phyloP scores from a whole-genome alignment of 2,329 filamentous ascomycete species.

The Blastomyces gilchristii region DNA sequence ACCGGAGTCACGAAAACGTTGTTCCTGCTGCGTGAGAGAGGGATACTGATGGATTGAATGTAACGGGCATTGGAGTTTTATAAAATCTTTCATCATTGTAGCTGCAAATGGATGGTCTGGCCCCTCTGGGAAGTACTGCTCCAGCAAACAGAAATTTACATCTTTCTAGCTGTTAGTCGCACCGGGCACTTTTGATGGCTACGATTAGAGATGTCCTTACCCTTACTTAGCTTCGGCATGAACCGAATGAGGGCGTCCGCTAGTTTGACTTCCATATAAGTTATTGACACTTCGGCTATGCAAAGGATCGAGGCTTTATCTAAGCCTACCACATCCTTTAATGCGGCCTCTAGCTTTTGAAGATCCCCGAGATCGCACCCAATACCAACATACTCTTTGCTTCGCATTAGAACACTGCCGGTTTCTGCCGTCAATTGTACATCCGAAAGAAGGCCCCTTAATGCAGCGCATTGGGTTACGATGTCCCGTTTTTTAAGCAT shows the following conservation, averaged over 20 bases:
- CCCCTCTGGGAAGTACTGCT: conserved; percentile 75
- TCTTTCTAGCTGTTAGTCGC: conserved; percentile 15
- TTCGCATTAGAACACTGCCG: conserved; percentile 47
- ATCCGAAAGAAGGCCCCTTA: conserved; percentile 45
- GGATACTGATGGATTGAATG: conserved; percentile 63
- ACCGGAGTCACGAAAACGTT: conserved; percentile 58
- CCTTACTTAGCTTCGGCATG: conserved; percentile 60
- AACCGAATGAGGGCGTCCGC: conserved; percentile 67
- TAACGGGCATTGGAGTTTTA: conserved; percentile 69
- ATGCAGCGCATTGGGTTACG: conserved; percentile 32
- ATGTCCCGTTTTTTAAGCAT: conserved; percentile 7
- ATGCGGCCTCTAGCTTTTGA: conserved; percentile 46
- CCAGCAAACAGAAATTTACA: conserved; percentile 76
- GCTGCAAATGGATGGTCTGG: conserved; percentile 69
- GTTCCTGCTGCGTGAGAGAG: conserved; percentile 52
- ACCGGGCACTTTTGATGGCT: neutral
- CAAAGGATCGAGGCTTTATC: conserved; percentile 59
- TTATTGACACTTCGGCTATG: conserved; percentile 80
- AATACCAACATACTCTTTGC: conserved; percentile 63
- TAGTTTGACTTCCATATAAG: conserved; percentile 69
- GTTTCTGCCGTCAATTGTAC: conserved; percentile 29
- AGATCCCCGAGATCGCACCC: conserved; percentile 72
- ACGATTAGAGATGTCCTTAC: conserved; percentile 35
- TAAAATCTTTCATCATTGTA: conserved; percentile 76
- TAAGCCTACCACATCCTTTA: conserved; percentile 48